A percentile compares a stretch with the other conserved stretches of the same genome.
Conservation (phyloP, 768 basidiomycete species). For the Strobilomyces dryophilus region DNA sequence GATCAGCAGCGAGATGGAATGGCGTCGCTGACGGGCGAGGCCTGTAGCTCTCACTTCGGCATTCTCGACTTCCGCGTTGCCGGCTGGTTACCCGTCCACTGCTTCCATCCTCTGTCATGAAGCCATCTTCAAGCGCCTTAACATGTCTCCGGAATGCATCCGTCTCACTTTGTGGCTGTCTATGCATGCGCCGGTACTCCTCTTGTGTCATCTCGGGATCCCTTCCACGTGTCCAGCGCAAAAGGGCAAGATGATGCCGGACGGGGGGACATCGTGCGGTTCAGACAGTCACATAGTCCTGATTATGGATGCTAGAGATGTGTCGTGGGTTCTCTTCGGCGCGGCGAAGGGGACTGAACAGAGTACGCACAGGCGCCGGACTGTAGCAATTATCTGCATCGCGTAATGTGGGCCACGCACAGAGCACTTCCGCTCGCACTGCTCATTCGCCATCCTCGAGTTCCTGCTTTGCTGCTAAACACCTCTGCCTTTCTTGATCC, state of each 20-base stretch:
- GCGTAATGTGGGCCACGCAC: constrained; percentile 32
- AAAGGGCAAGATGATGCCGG: constrained; percentile 48
- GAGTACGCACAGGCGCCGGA: constrained; percentile 34
- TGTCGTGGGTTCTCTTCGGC: constrained; percentile 40
- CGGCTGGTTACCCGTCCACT: constrained; percentile 16
- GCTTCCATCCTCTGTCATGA: constrained; percentile 38
- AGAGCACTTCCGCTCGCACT: constrained; percentile 24
- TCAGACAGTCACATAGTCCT: constrained; percentile 3
- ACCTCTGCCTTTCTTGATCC: constrained; percentile 19
- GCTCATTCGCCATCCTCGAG: constrained; percentile 30
- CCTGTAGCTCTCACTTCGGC: constrained; percentile 1
- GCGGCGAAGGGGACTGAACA: constrained; percentile 33
- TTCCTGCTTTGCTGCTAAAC: constrained; percentile 6
- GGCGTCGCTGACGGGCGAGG: constrained; percentile 18
- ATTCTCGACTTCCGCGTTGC: constrained; percentile 9
- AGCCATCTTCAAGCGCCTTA: constrained; percentile 29
- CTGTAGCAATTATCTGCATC: constrained; percentile 2
- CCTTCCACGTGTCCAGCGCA: constrained; percentile 30
- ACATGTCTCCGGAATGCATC: constrained; percentile 54
- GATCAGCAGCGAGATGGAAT: constrained; percentile 19
- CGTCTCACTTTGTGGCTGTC: constrained; percentile 19
- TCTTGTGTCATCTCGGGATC: constrained; percentile 53
- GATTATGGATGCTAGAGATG: constrained; percentile 39
- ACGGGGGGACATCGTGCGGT: constrained; percentile 38
- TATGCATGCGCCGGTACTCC: constrained; percentile 40